Evolutionary conservation across 441 rosid species (phyloP), one percentile per base, ranked within the genome.

Genomic region (Gossypium schwendimanii): DNA sequence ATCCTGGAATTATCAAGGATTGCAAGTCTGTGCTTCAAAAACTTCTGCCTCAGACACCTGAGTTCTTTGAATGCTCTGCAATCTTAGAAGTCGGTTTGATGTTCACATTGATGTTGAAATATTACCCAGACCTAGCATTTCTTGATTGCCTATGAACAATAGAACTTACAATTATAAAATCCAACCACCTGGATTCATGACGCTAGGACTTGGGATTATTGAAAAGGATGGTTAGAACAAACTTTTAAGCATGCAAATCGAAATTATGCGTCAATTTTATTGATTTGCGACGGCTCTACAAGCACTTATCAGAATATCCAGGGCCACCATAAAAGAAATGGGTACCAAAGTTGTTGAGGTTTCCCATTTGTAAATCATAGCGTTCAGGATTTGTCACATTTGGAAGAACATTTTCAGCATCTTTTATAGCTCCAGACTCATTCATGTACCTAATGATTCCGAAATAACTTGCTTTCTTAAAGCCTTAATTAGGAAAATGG

Each of bases 401-500:
- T 1, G 41, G 31, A 50, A 2, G 10, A 5, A 73, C 5, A 5
- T 36, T 18, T 53, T 31, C 44, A 12, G 73, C 17, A 21, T 69
- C 58, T 17, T 0, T 15, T 2, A 58, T 5, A n/a, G 0, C 36
- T 24, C 60, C 50, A 55, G 1, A 7, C 0, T 58, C 18, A 6
- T 69, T 65, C 6, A 69, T 10, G 52, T 23, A 59, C 10, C 52
- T 63, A 6, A 73, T n/a, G 24, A 52, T 59, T 0, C 36, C 0
- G 18, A 70, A 0, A 4, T 1, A 58, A 70, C 62, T 24, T 3
- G 78, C 73, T 52, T 55, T 77, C n/a, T 17, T 15, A 3, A 1
- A 55, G 3, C 81, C 73, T 75, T 75, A 78, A 0, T 1, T 0
- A 0, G 80, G 20, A 23, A 67, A 81, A 75, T 77, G 81, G 5